Evolutionary conservation across 139 green algal species (phyloP), one percentile per base, ranked within the genome.

Genomic region (Mesotaenium endlicherianum): DNA sequence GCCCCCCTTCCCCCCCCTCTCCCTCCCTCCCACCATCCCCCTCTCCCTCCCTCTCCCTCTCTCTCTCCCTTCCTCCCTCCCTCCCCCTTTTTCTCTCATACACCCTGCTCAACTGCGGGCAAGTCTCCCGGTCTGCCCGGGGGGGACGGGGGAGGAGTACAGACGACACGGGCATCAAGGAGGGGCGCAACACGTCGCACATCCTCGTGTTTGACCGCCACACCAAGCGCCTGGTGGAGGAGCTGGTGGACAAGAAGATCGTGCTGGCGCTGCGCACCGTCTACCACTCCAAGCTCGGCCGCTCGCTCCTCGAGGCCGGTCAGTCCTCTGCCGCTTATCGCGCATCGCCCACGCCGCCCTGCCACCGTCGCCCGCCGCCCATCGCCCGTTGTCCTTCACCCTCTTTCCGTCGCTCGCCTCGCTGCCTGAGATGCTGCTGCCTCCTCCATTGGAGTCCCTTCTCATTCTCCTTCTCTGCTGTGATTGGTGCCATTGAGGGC

Each of bases 231-330:
- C 64, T 75, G 34, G 11, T 11, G 11, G 64, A 75, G 14, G 64
- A 75, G 38, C 16, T 75, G 38, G 14, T 75, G 11, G 64, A 75
- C 64, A 75, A 75, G 11, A 75, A 75, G 64, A 75, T 75, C 38
- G 64, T 75, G 64, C 64, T 75, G 34, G 64, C 64, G 11, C 11
- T 75, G 64, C 64, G 64, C 64, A 16, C 64, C 14, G 14, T 75
- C 64, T 75, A 75, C 38, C 64, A 75, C 11, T 75, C 64, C 34
- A 75, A 75, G 64, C 34, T 75, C 36, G 64, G 64, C 64, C 34
- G 11, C 36, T 11, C 14, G 16, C 64, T 75, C 38, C 64, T 75
- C 64, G 64, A 75, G 11, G 34, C 64, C 11, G 64, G 64, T 16
- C n/a, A n/a, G n/a, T n/a, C n/a, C n/a, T n/a, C n/a, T n/a, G n/a